A percentile compares a stretch with the other conserved stretches of the same genome.
These are phyloP conservation scores for Neonectria ditissima DNA, from an alignment of 2,329 filamentous ascomycete genomes.

Conservation along the genomic window DNA sequence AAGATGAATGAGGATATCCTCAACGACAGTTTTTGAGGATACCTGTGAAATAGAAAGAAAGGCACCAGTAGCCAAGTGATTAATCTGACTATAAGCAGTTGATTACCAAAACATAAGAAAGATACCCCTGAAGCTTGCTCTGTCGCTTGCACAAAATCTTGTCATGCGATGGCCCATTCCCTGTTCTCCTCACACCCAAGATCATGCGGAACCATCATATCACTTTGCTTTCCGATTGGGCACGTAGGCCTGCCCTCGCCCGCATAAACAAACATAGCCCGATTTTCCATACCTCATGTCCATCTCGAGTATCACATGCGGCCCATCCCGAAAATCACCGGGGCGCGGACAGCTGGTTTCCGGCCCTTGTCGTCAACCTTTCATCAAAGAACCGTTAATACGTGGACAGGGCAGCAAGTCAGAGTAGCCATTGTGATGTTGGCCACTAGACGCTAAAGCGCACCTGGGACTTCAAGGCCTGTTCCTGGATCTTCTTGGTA, in stretches of 20 bases:
- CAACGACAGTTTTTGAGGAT: constrained; percentile 69
- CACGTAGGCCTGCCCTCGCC: background rate
- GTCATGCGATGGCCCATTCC: background rate
- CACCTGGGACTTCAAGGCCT: constrained; percentile 46
- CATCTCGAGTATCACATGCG: constrained; percentile 1
- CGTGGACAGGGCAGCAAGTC: background rate
- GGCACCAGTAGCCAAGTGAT: background rate
- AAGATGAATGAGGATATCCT: constrained; percentile 73
- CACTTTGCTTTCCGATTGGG: background rate
- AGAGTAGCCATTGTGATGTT: background rate
- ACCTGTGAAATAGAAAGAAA: background rate
- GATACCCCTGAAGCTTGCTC: constrained; percentile 14
- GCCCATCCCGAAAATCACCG: constrained; percentile 1
- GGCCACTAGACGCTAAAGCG: constrained; percentile 41
- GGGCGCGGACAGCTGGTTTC: background rate
- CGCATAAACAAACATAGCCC: background rate
- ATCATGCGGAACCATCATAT: background rate
- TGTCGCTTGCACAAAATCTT: background rate
- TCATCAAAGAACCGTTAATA: constrained; percentile 1
- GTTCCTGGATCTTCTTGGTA: constrained; percentile 43
- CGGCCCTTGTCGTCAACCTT: background rate
- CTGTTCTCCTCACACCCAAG: background rate
- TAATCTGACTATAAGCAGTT: constrained; percentile 5
- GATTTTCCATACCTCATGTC: background rate
- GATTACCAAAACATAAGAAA: constrained; percentile 14